A percentile compares a stretch with the other conserved stretches of the same genome.
Conservation (phyloP, 192 early-diverging fungal species). For the Entrophospora sp. region DNA sequence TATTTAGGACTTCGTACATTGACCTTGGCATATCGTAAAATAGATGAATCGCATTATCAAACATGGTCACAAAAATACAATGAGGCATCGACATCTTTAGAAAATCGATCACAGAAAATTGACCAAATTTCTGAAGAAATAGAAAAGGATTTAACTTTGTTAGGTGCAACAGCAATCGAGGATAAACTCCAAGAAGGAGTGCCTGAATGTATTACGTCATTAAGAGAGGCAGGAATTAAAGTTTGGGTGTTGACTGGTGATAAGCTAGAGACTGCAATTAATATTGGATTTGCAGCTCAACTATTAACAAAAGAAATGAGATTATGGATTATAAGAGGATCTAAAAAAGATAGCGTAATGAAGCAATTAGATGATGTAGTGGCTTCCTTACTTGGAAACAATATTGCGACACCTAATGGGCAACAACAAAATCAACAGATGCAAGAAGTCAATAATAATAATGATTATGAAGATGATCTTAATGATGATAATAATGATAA, state of each 20-base stretch:
- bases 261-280: slow-evolving; percentile 97
- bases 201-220: slow-evolving; percentile 76
- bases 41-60: slow-evolving; percentile 66
- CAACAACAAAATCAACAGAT: no score
- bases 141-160: slow-evolving; percentile 69
- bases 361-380: slow-evolving; percentile 27
- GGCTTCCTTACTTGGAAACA: slow-evolving; percentile 10
- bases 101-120: slow-evolving; percentile 63
- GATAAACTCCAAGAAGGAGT: slow-evolving; percentile 96
- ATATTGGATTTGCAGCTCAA: slow-evolving; percentile 84
- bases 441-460: no score
- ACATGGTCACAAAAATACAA: slow-evolving; percentile 68
- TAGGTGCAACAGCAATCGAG: slow-evolving; percentile 90
- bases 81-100: slow-evolving; percentile 58
- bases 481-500: background rate
- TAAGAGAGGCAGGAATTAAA: slow-evolving; percentile 81
- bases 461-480: no score
- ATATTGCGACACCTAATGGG: no score
- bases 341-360: slow-evolving; percentile 16
- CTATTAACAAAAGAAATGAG: slow-evolving; percentile 60
- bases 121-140: slow-evolving; percentile 67
- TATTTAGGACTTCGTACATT: slow-evolving; percentile 74
- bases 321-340: slow-evolving; percentile 46
- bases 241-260: slow-evolving; percentile 98
- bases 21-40: slow-evolving; percentile 66